Evolutionary conservation across 1,284 basidiomycete genomes (phyloP), one percentile per base, ranked within the genome.

Genomic region (Earliella scabrosa): DNA sequence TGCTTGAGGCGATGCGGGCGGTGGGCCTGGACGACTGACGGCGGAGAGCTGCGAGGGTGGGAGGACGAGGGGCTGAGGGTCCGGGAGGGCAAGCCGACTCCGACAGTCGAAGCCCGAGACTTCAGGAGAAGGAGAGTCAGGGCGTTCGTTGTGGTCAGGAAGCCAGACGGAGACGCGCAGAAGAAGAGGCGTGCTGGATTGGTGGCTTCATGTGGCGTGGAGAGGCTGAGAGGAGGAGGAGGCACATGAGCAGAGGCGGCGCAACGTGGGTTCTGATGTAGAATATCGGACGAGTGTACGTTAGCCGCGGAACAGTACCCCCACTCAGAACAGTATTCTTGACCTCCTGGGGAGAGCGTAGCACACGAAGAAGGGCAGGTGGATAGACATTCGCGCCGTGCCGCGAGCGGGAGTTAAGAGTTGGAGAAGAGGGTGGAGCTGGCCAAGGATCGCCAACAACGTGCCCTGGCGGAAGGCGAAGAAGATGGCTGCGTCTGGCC

Each of bases 181-280:
- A 18, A 20, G 40, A 24, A 21, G 9, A 32, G 41, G 8, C 29
- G 34, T 24, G 11, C 20, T 43, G 9, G 41, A 27, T 13, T 11
- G 5, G 11, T 41, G 45, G 45, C 7, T 16, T 21, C 31, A 53
- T 51, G 54, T 51, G 54, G 54, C 54, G 54, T 47, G 50, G 45
- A 52, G 52, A 54, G 55, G 51, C 48, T 29, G 50, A 49, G 32
- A 26, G 26, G 36, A 47, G 54, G 14, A 43, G 34, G 40, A 21
- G 46, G 57, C 60, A 62, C 60, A 59, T 62, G 60, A 59, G 52
- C 60, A 50, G 29, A 7, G 9, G 43, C 26, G 27, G 20, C 38
- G 43, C 9, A 57, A 55, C 54, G 54, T 62, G 57, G 48, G 11
- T 56, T 59, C 60, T 62, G 60, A 62, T 62, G 56, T 45, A 46